Base-by-base conservation (phyloP, 352 stramenopile species). In the Globisporangium abappressorium region DNA sequence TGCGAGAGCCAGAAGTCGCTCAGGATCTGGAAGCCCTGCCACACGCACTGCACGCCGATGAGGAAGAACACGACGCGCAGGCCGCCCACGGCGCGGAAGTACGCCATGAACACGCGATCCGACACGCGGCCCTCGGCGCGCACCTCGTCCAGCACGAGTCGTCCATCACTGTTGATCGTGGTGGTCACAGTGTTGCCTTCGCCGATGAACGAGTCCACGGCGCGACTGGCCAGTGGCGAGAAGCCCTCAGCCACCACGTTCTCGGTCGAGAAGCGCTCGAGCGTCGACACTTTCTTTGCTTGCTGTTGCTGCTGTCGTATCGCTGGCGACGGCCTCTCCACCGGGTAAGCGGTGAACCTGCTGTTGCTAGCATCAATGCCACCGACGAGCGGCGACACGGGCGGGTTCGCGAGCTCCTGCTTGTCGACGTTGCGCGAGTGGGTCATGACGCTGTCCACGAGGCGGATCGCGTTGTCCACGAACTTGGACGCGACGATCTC, bases 1-100 rank as follows among this genome's bases (percentile, higher is more conserved):
- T 94, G 87, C 12, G 87, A 95, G 8, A 99, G 68, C 90, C 92
- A 99, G 66, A 96, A 88, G 60, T 97, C 95, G 53, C 88, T 95
- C 5, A 84, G 43, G 6, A 98, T 81, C 59, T 87, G 80, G n/a
- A 98, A 70, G n/a, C 57, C 66, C 72, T 98, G 88, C 68, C 89
- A 95, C n/a, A 89, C 64, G 36, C 81, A 78, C 67, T 97, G 98
- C 33, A 91, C 74, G 14, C 70, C 20, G 15, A 87, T 66, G 34
- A 92, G 57, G 30, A 84, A 73, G 38, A 85, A 56, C 1, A 77
- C 73, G 33, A 89, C 70, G n/a, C 72, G 68, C 63, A 78, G 22
- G 0, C 84, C 84, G 20, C 84, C 81, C 34, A 89, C 65, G 8
- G 74, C 70, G 15, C 73, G 58, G 54, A 80, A 72, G 66, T 92